These are phyloP conservation scores for Eleusine indica DNA, from an alignment of 176 grass and related monocot genomes.

Conservation along the genomic window DNA sequence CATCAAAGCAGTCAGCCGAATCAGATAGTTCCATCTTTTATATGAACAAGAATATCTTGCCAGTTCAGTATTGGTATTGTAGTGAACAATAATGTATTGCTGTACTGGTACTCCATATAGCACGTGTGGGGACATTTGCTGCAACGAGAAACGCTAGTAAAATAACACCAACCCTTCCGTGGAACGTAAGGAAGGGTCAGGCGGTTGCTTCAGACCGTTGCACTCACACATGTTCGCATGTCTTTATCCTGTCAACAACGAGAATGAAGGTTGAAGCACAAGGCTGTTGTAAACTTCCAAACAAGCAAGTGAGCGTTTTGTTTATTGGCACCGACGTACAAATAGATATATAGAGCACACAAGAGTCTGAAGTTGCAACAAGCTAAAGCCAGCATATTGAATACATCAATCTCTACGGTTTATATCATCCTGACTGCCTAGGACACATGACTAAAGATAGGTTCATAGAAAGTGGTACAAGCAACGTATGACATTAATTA, in stretches of 20 bases:
- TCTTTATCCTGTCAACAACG: slow-evolving; percentile 17
- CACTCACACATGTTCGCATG: slow-evolving; percentile 11
- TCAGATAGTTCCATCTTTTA: background rate
- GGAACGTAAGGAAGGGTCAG: slow-evolving; percentile 30
- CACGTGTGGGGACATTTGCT: slow-evolving; percentile 4
- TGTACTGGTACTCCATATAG: background rate
- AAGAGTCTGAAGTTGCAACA: background rate
- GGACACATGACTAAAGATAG: background rate
- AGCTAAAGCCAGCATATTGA: background rate
- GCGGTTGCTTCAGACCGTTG: slow-evolving; percentile 40
- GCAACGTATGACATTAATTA: background rate
- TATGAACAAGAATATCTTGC: background rate
- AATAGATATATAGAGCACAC: background rate
- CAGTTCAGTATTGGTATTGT: background rate
- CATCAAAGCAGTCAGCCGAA: background rate
- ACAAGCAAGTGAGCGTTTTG: background rate
- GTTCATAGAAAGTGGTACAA: background rate
- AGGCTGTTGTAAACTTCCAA: slow-evolving; percentile 3
- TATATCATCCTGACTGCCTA: background rate
- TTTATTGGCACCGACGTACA: background rate
- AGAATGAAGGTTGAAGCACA: slow-evolving; percentile 10
- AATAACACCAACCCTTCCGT: slow-evolving; percentile 15
- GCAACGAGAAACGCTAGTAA: background rate
- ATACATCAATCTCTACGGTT: background rate
- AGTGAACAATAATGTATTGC: background rate